Conservation (phyloP, 257 asterid species). For the Vinca minor region DNA sequence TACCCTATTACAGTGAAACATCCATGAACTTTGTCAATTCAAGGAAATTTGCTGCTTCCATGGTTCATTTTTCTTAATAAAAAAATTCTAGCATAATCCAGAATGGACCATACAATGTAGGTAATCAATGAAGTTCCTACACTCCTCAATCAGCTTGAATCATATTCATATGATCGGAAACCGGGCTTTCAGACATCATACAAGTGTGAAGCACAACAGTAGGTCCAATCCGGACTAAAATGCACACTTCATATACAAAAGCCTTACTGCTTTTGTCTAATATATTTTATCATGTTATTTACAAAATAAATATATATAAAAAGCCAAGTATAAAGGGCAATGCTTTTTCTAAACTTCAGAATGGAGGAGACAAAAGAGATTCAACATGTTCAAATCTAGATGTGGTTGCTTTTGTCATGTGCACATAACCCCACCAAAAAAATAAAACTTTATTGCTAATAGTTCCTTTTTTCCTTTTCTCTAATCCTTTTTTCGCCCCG, state of each 20-base stretch:
- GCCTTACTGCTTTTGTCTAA: no score
- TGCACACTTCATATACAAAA: no score
- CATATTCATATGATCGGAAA: no score
- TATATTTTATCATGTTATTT: no score
- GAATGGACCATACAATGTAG: background rate
- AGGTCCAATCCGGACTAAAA: background rate
- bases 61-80: background rate
- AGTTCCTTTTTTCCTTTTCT: background rate
- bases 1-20: conserved; percentile 38
- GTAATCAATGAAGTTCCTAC: background rate
- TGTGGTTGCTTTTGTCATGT: background rate
- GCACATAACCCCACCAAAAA: background rate
- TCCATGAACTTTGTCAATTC: background rate
- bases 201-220: background rate
- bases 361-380: background rate
- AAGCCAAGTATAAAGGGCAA: background rate
- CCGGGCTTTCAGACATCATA: no score
- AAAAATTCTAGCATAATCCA: background rate
- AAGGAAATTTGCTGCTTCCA: background rate
- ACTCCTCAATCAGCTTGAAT: background rate
- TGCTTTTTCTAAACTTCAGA: background rate
- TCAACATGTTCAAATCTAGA: background rate
- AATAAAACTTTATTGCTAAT: background rate
- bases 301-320: no score
- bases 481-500: background rate